Percentiles rank a stretch among this genome's conserved stretches.
Evolutionary conservation across 768 basidiomycete species (phyloP).

Genomic region (Paxillus rubicundulus): DNA sequence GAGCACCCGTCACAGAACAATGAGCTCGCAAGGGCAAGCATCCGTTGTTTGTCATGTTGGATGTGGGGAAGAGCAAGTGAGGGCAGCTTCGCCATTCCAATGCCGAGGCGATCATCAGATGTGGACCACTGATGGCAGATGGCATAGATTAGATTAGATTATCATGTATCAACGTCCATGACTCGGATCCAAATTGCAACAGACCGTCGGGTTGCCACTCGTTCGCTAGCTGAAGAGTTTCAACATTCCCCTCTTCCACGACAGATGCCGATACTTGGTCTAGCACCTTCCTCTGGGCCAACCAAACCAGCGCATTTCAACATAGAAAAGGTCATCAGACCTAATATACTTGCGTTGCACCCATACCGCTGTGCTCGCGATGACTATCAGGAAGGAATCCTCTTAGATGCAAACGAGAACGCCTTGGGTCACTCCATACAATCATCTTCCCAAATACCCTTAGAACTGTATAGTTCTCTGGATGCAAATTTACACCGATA

Average conservation of each 20-base stretch:
- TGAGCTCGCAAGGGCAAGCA: no score
- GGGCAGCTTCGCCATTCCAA: no score
- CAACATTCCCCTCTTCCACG: not conserved
- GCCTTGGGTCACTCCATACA: slow-evolving; percentile 83
- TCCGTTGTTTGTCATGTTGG: no score
- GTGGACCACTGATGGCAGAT: no score
- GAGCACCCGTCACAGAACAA: no score
- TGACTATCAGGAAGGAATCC: slow-evolving; percentile 87
- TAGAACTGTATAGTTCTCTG: slow-evolving; percentile 39
- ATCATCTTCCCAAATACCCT: slow-evolving; percentile 26
- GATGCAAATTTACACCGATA: slow-evolving; percentile 78
- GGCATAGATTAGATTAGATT: not conserved
- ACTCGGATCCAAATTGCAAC: not conserved
- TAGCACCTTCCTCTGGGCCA: slow-evolving; percentile 42
- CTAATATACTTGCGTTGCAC: slow-evolving; percentile 87
- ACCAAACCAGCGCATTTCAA: slow-evolving; percentile 76
- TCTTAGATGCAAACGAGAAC: slow-evolving; percentile 98
- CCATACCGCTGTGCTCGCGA: slow-evolving; percentile 97
- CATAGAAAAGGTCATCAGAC: slow-evolving; percentile 81
- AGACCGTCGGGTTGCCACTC: not conserved
- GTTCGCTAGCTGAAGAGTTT: not conserved
- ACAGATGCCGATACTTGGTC: slow-evolving; percentile 63
- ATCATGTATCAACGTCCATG: not conserved
- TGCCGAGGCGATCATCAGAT: no score
- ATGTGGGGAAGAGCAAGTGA: no score